Evolutionary conservation across 805 yeast genomes (phyloP), one percentile per base, ranked within the genome.

Genomic region (Dipodascus albidus): DNA sequence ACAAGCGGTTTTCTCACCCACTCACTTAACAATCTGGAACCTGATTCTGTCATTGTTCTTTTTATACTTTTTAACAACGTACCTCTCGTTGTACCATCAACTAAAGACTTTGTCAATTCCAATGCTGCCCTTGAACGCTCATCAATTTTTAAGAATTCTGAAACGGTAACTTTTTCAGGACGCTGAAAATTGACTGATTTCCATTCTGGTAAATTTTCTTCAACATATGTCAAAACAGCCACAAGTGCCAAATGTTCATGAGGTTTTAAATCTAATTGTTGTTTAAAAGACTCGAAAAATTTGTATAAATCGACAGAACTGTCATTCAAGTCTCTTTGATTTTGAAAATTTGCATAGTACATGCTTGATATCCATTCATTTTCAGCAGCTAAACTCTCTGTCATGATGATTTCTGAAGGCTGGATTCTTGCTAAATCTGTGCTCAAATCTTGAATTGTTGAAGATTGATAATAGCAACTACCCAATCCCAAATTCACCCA

Each of bases 401-500:
- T 4, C 2, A 90, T 61, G 9, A 91, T 61, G 14, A 91, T 79
- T 61, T 91, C 99, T 38, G 82, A 77, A 0, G 99, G 98, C 50
- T 75, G 75, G 3, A 93, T 81, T 55, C 97, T 74, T 0, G 91
- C 74, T 0, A 93, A 70, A 47, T 87, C 87, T 3, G 93, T 77
- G 50, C 82, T 74, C 2, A 90, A 67, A 23, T 81, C 83, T 3
- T 73, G 76, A 20, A 83, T 62, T 0, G 76, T 74, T 0, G 87
- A 79, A 50, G 79, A 78, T 61, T 87, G 87, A 1, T 84, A 85
- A 60, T 74, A 80, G 48, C 87, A 78, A 21, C 81, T 81, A 0
- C 98, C 97, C 1, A 91, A 80, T 0, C 93, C 84, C 0, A 91
- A 72, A 68, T 93, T 99, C 47, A 84, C 78, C 98, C 98, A 93